A percentile compares a stretch with the other conserved stretches of the same genome.
Evolutionary conservation across 1,139 yeast species (phyloP).

Genomic region (Candida dubliniensis): DNA sequence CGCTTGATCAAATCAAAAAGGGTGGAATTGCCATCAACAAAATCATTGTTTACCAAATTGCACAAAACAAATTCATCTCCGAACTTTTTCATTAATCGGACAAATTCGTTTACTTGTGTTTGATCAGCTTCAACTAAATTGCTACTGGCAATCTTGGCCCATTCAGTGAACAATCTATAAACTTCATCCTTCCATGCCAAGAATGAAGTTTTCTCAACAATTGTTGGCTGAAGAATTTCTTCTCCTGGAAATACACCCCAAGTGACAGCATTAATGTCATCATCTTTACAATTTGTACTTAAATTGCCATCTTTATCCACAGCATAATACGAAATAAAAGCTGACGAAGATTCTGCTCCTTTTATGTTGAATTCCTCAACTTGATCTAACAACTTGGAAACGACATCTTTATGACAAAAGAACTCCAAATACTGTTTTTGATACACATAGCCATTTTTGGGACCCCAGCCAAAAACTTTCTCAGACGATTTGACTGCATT

Average conservation of each 20-base stretch:
- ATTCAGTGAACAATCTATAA: constrained; percentile 75
- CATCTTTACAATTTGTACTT: constrained; percentile 64
- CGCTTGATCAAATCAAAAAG: constrained; percentile 45
- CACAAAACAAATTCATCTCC: constrained; percentile 69
- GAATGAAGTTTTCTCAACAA: constrained; percentile 86
- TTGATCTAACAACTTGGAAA: constrained; percentile 37
- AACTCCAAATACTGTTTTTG: constrained; percentile 92
- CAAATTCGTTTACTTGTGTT: constrained; percentile 25
- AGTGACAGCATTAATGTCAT: constrained; percentile 90
- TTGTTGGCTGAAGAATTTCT: constrained; percentile 88
- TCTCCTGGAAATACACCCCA: constrained; percentile 97
- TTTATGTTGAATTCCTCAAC: constrained; percentile 40
- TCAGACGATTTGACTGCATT: constrained; percentile 77
- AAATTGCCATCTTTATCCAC: constrained; percentile 66
- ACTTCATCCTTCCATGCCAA: constrained; percentile 98
- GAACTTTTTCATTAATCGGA: constrained; percentile 48
- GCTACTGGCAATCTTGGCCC: constrained; percentile 59
- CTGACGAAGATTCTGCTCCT: constrained; percentile 38
- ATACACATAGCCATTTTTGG: constrained; percentile 84
- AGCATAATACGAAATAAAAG: constrained; percentile 72
- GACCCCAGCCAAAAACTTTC: constrained; percentile 91
- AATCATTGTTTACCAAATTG: constrained; percentile 90
- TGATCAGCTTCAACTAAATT: constrained; percentile 39
- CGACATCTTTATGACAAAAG: constrained; percentile 60
- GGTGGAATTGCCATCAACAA: constrained; percentile 48